phyloP scores from a whole-genome alignment of 164 flowering plant genomes.

The Tetrastigma voinierianum region DNA sequence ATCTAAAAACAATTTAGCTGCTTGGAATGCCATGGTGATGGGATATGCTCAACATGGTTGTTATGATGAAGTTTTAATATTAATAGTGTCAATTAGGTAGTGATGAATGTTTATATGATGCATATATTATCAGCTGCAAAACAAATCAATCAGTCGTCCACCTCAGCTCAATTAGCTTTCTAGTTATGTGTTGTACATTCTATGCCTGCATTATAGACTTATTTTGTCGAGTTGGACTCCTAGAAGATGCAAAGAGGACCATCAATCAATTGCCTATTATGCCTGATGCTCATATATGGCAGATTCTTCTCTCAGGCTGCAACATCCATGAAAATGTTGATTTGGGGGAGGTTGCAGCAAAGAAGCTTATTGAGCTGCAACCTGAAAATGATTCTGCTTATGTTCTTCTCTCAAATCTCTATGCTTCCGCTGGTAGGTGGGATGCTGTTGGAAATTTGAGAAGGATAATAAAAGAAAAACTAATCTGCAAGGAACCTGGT shows the following conservation, averaged over 20 bases:
- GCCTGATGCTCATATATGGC: slow-evolving; percentile 50
- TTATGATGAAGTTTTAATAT: slow-evolving; percentile 20
- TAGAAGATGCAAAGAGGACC: slow-evolving; percentile 35
- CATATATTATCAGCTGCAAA: too few species aligned
- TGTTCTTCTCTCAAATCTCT: slow-evolving; percentile 37
- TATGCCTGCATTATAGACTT: slow-evolving; percentile 44
- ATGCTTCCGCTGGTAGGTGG: slow-evolving; percentile 45
- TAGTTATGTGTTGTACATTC: too few species aligned
- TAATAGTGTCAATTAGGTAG: too few species aligned
- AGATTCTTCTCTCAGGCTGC: slow-evolving; percentile 44
- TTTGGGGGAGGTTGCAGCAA: slow-evolving; percentile 31
- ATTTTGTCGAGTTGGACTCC: slow-evolving; percentile 44
- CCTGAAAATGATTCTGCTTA: slow-evolving; percentile 36
- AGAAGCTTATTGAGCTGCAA: slow-evolving; percentile 32
- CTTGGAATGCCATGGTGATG: slow-evolving; percentile 53
- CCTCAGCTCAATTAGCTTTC: too few species aligned
- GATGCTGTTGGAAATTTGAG: slow-evolving; percentile 33
- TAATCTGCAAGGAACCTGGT: slow-evolving; percentile 36
- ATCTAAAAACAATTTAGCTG: slow-evolving; percentile 31
- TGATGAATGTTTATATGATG: too few species aligned
- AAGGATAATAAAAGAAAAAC: slow-evolving; percentile 35
- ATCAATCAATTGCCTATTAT: slow-evolving; percentile 39
- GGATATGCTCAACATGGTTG: slow-evolving; percentile 51
- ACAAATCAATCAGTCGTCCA: too few species aligned
- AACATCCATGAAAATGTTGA: slow-evolving; percentile 29